Evolutionary conservation across 2,329 filamentous ascomycete genomes (phyloP), one percentile per base, ranked within the genome.

Genomic region (Atkinsonella texensis): DNA sequence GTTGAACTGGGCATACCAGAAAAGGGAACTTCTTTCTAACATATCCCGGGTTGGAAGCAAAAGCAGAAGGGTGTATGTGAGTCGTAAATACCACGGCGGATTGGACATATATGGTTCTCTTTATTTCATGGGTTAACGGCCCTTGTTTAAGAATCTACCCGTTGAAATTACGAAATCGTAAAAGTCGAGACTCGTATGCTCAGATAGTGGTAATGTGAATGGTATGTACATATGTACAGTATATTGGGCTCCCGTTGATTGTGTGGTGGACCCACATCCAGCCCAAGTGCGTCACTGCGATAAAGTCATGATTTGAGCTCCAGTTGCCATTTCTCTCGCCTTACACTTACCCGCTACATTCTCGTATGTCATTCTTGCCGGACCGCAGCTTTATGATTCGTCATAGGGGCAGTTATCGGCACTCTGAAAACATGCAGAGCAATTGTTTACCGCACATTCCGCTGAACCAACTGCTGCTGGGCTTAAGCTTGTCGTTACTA

Each of bases 1-100:
- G 61, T 64, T 2, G 65, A 77, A 48, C 62, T 84, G 42, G 75
- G 70, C 0, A 68, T 83, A 50, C 59, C 62, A 40, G 48, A 51
- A 41, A 33, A 28, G 28, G 43, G 15, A 28, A 35, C 15, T 31
- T 4, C 12, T 10, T 31, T 17, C 11, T 44, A 40, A 44, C 31
- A 13, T 18, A 31, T 38, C 8, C 9, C 9, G n/a, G 15, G 4
- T 5, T 17, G 17, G 31, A 18, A 18, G 23, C 32, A 12, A 23
- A 45, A 13, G 28, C 13, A 12, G n/a, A 13, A 32, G 12, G 8
- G n/a, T 31, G 42, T n/a, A 15, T 23, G 41, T 28, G 28, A 28
- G 28, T 28, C 28, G 28, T 28, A 28, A 28, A 28, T 28, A 28
- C 7, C 4, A 28, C 7, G 28, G 28, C 28, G 28, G 28, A 28